These are phyloP conservation scores for Beauveria caledonica DNA, from an alignment of 2,329 filamentous ascomycete species.

Conservation along the genomic window DNA sequence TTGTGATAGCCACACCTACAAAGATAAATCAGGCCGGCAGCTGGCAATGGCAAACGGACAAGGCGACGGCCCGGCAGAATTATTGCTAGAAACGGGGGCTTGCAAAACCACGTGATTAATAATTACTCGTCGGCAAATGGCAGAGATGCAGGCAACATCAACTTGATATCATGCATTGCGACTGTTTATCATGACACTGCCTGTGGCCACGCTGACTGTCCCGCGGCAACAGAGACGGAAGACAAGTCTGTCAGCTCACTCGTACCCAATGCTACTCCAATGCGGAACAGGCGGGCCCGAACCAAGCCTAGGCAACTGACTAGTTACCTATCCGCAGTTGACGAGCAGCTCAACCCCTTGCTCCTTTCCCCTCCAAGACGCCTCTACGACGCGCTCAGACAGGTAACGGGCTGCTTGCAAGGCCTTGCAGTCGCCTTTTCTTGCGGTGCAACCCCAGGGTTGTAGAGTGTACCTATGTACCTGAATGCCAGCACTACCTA, in stretches of 20 bases:
- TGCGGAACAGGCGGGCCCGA: slow-evolving; percentile 27
- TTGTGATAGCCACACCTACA: neutral
- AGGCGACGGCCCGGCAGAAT: neutral
- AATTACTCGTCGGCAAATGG: neutral
- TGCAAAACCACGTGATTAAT: neutral
- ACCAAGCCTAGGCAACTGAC: slow-evolving; percentile 7
- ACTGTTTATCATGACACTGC: no score
- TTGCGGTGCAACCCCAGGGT: neutral
- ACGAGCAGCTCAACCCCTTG: neutral
- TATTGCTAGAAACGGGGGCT: neutral
- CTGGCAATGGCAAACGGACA: neutral
- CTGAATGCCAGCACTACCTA: neutral
- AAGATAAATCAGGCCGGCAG: neutral
- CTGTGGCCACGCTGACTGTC: no score
- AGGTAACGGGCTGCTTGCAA: neutral
- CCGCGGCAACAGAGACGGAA: neutral
- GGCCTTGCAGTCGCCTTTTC: neutral
- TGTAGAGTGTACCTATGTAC: neutral
- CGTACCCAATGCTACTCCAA: slow-evolving; percentile 24
- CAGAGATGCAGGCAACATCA: neutral
- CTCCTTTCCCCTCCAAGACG: neutral
- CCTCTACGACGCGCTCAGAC: neutral
- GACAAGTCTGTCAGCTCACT: neutral
- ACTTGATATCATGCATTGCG: neutral
- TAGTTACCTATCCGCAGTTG: neutral